Evolutionary conservation across 2,329 filamentous ascomycete species (phyloP), one percentile per base, ranked within the genome.

Genomic region (Epicoccum nigrum): DNA sequence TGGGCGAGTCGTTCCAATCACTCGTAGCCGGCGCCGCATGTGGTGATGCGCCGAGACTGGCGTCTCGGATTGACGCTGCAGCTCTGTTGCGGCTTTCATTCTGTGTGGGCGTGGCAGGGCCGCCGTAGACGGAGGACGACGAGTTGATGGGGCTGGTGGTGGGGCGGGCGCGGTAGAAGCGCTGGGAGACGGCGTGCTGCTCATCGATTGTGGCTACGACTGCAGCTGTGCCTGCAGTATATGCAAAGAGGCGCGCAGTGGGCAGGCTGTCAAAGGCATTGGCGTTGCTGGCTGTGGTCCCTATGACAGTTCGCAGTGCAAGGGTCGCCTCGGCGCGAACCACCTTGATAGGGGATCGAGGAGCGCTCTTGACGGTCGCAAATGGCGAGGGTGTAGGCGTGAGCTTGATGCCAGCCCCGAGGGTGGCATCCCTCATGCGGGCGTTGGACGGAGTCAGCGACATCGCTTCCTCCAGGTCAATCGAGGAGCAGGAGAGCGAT

Each of bases 161-260:
- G 9, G 92, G 92, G 25, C 90, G 85, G 32, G 93, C 94, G 68
- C 92, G 86, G 77, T 90, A 97, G 78, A 97, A 97, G 53, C 91
- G 87, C 71, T 97, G 93, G 1, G 82, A 83, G 65, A 87, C 74
- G 52, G 78, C 73, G 55, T 81, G 68, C 25, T 89, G 80, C 43
- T 86, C 83, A 58, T 90, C 84, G 44, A 97, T 80, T 61, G 89
- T 86, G 7, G 92, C 90, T 15, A 97, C 84, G 0, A 99, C 90
- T n/a, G 91, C 93, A 34, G 93, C 91, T 8, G 92, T 94, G 47
- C 94, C 94, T 7, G 94, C 93, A 57, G 92, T 92, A 71, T 96
- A 94, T 47, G 92, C 92, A 74, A 97, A 96, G 42, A 81, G 81
- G 49, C 77, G 78, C 45, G 83, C 87, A 11, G 86, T 84, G 32